Evolutionary conservation across 2,329 filamentous ascomycete species (phyloP).

Genomic region (Lachnellula cervina): DNA sequence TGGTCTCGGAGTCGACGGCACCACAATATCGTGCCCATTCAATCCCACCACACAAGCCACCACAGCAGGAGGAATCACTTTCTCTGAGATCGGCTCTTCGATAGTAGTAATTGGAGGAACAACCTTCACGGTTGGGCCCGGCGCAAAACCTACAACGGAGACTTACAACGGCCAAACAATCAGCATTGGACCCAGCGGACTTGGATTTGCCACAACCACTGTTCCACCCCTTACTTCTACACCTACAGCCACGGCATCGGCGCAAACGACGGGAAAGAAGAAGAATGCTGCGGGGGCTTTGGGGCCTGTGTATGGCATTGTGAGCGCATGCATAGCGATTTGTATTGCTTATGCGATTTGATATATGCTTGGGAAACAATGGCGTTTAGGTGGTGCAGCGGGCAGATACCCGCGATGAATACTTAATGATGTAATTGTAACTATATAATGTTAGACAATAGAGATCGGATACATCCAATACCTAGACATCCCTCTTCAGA

Average conservation of each 20-base stretch:
- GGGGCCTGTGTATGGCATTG: slow-evolving; percentile 5
- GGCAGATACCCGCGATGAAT: slow-evolving; percentile 13
- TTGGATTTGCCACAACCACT: slow-evolving; percentile 27
- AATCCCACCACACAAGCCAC: slow-evolving; percentile 19
- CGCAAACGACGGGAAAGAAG: slow-evolving; percentile 4
- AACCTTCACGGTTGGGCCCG: slow-evolving; percentile 23
- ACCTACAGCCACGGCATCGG: slow-evolving; percentile 1
- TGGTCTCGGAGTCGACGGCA: slow-evolving; percentile 36
- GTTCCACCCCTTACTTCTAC: slow-evolving; percentile 13
- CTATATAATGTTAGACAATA: neutral
- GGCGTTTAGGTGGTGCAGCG: neutral
- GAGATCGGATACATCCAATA: neutral
- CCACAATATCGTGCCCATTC: slow-evolving; percentile 20
- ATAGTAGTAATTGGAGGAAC: slow-evolving; percentile 22
- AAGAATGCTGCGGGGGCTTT: slow-evolving; percentile 11
- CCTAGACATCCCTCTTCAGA: no score
- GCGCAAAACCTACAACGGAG: slow-evolving; percentile 15
- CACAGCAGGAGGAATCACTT: slow-evolving; percentile 23
- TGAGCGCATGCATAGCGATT: slow-evolving; percentile 8
- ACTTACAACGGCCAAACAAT: slow-evolving; percentile 22
- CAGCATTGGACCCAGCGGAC: slow-evolving; percentile 25
- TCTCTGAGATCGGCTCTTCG: slow-evolving; percentile 20
- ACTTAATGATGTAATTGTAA: neutral
- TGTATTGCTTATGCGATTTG: slow-evolving; percentile 15
- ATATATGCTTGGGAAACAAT: neutral